Evolutionary conservation across 352 stramenopile species (phyloP).

Genomic region (Halophytophthora polymorphica): DNA sequence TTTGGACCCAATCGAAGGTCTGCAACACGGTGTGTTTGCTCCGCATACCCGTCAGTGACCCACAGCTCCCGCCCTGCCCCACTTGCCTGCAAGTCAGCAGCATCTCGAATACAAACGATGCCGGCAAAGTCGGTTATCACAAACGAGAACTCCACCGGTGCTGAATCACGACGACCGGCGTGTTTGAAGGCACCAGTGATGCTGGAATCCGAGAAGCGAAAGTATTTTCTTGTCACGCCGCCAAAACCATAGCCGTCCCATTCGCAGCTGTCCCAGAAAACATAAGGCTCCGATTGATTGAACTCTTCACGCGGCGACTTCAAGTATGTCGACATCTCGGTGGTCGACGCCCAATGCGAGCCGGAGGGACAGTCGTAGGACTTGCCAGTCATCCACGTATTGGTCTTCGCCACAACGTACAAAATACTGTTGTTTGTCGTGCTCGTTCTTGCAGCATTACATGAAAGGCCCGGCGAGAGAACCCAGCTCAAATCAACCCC

Average conservation of each 20-base stretch:
- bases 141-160: conserved; percentile 27
- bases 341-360: conserved; percentile 64
- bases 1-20: conserved; percentile 36
- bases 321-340: conserved; percentile 29
- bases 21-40: conserved; percentile 36
- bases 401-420: conserved; percentile 54
- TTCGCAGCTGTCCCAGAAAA: conserved; percentile 76
- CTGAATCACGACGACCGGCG: conserved; percentile 44
- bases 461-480: conserved; percentile 22
- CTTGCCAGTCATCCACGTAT: conserved; percentile 36
- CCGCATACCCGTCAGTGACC: conserved; percentile 41
- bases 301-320: background rate
- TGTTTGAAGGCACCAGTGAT: conserved; percentile 64
- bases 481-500: conserved; percentile 62
- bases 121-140: conserved; percentile 57
- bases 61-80: conserved; percentile 55
- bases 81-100: background rate
- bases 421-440: conserved; percentile 35
- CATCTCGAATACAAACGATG: conserved; percentile 61
- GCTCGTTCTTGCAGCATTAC: conserved; percentile 41
- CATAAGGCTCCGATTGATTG: conserved; percentile 31
- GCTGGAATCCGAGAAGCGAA: conserved; percentile 75
- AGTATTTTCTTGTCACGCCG: conserved; percentile 38
- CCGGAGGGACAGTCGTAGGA: conserved; percentile 73
- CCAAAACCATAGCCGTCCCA: conserved; percentile 66